These are phyloP conservation scores for Beauveria sp. DNA, from an alignment of 2,329 filamentous ascomycete genomes.

Conservation along the genomic window DNA sequence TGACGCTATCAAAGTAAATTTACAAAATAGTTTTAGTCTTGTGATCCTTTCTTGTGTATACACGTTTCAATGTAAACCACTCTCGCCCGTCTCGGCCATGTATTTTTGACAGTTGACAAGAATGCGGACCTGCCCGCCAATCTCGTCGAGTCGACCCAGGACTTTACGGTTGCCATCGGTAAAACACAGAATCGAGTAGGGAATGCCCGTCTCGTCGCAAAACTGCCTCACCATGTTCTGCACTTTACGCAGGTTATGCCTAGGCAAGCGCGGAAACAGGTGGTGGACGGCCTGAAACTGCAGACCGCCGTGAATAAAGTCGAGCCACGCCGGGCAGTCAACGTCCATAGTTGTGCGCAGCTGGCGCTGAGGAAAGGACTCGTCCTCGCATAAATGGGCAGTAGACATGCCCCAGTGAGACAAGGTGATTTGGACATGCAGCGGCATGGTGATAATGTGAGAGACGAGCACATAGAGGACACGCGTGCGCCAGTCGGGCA, in stretches of 20 bases:
- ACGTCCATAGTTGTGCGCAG: slow-evolving; percentile 68
- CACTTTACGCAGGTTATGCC: slow-evolving; percentile 57
- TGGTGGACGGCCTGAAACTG: slow-evolving; percentile 70
- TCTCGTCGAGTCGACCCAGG: slow-evolving; percentile 41
- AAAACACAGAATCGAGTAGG: slow-evolving; percentile 55
- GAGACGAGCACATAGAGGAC: slow-evolving; percentile 56
- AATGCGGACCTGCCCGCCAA: slow-evolving; percentile 53
- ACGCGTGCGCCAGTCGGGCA: slow-evolving; percentile 51
- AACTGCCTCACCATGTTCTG: slow-evolving; percentile 56
- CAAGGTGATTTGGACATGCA: slow-evolving; percentile 66
- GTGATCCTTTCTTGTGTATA: too few species aligned
- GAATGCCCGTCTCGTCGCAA: slow-evolving; percentile 55
- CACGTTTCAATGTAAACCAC: slow-evolving; percentile 25
- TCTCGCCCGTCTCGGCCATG: slow-evolving; percentile 41
- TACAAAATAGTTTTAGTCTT: too few species aligned
- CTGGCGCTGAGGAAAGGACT: slow-evolving; percentile 63
- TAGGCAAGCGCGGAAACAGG: slow-evolving; percentile 58
- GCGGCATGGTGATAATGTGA: slow-evolving; percentile 58
- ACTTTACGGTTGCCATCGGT: slow-evolving; percentile 53
- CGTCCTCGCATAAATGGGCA: slow-evolving; percentile 52
- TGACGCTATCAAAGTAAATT: neutral
- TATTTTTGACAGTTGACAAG: slow-evolving; percentile 48
- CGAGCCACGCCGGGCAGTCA: slow-evolving; percentile 63
- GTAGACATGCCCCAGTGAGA: slow-evolving; percentile 68
- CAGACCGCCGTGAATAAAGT: slow-evolving; percentile 64